These are phyloP conservation scores for Alopecurus myosuroides DNA, from an alignment of 176 grass and related monocot genomes.

Conservation along the genomic window DNA sequence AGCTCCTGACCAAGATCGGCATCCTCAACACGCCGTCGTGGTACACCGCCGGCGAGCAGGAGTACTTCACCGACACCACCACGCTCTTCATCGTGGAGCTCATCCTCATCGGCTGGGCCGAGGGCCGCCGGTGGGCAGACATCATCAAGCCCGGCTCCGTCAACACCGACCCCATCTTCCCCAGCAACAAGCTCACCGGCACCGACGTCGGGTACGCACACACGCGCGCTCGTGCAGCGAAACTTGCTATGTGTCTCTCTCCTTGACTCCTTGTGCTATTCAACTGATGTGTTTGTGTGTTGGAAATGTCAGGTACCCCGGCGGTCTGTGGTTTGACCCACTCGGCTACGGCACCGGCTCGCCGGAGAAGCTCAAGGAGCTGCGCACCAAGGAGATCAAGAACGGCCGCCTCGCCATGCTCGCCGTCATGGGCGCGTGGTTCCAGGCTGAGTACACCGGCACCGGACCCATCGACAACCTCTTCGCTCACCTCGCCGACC, in stretches of 20 bases:
- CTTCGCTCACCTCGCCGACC: conserved; percentile 92
- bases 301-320: conserved; percentile 53
- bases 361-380: conserved; percentile 78
- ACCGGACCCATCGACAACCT: conserved; percentile 95
- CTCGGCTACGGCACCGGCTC: conserved; percentile 70
- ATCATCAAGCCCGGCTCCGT: conserved; percentile 88
- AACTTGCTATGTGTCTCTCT: background rate
- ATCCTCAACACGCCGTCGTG: conserved; percentile 88
- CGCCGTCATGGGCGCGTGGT: conserved; percentile 96
- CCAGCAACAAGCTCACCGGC: conserved; percentile 90
- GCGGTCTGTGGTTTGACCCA: conserved; percentile 91
- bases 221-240: background rate
- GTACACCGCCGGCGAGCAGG: conserved; percentile 73
- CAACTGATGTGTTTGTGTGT: background rate
- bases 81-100: conserved; percentile 94
- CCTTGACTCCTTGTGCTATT: background rate
- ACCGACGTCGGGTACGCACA: conserved; percentile 71
- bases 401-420: conserved; percentile 96
- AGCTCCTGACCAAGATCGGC: conserved; percentile 87
- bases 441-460: conserved; percentile 87
- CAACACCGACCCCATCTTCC: conserved; percentile 92
- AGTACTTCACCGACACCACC: conserved; percentile 98
- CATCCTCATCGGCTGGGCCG: conserved; percentile 88
- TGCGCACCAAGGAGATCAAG: conserved; percentile 97
- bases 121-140: conserved; percentile 91